Evolutionary conservation across 257 asterid species (phyloP), one percentile per base, ranked within the genome.

Genomic region (Linaria vulgaris): DNA sequence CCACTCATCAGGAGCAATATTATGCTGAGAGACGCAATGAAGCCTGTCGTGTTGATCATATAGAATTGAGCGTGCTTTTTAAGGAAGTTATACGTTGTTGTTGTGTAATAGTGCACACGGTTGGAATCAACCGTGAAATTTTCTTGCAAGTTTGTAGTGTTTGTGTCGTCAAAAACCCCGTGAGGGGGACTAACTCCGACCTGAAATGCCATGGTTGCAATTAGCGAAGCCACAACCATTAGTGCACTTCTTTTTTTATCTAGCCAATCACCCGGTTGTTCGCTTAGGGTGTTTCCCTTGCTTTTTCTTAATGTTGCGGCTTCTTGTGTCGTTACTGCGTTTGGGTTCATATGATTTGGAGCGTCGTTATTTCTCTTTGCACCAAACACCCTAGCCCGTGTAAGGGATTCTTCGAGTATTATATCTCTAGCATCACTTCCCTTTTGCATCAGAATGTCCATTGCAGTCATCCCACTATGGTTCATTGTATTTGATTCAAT

Each of bases 201-300:
- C 37, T 80, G 78, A 20, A 76, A 80, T 9, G 85, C 78, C 82
- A 76, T 76, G 5, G 82, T 71, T 15, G 85, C 80, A 16, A 76
- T 68, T 0, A 80, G 76, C 12, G 80, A 74, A 0, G 85, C 85
- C 6, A 76, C 85, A 3, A 80, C 67, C 85, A 80, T 80, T 38
- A 79, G 19, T 12, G 75, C 78, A 3, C 76, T 76, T 15, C 69
- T 34, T 69, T 72, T 63, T 21, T 59, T 69, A 13, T 74, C 76
- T 0, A 76, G 56, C 85, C 85, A 76, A 12, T 72, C 79, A 4
- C 21, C 64, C 10, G 52, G 19, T 1, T 56, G 3, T 0, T 21
- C 41, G 39, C 9, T 10, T 1, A 0, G 14, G 9, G 39, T 63
- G 7, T 41, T 21, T 12, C 3, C 23, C 13, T 16, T n/a, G 12